These are phyloP conservation scores for Tardiomyces digboiensis DNA, from an alignment of 1,139 yeast species.

Conservation along the genomic window DNA sequence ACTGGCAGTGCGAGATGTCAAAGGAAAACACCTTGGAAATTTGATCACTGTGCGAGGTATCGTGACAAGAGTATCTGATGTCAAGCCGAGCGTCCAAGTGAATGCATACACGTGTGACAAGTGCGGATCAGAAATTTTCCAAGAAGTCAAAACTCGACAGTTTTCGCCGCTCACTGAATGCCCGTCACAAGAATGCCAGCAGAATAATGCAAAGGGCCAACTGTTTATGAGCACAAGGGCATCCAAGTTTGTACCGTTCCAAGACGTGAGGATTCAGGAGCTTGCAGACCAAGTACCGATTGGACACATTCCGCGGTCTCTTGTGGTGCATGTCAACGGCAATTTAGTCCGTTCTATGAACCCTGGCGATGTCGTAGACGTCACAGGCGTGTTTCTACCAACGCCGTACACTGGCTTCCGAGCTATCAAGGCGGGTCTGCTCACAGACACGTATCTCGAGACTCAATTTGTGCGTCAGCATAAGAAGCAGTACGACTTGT, in stretches of 20 bases:
- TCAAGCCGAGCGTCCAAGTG: constrained; percentile 84
- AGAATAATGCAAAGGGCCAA: constrained; percentile 80
- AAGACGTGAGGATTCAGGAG: constrained; percentile 93
- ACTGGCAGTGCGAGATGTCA: constrained; percentile 81
- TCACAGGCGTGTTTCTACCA: constrained; percentile 88
- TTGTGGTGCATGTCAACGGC: constrained; percentile 83
- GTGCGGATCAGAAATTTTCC: constrained; percentile 95
- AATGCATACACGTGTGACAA: constrained; percentile 97
- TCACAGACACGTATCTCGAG: constrained; percentile 90
- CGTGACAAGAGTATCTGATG: constrained; percentile 92
- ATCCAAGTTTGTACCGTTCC: constrained; percentile 89
- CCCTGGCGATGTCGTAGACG: constrained; percentile 95
- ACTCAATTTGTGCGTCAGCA: constrained; percentile 83
- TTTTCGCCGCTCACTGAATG: constrained; percentile 85
- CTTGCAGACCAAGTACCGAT: constrained; percentile 95
- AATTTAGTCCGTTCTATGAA: constrained; percentile 75
- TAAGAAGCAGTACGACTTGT: constrained; percentile 73
- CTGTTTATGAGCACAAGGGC: constrained; percentile 92
- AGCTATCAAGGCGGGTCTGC: constrained; percentile 83
- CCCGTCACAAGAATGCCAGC: constrained; percentile 68
- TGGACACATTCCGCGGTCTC: constrained; percentile 90
- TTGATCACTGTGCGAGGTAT: constrained; percentile 89
- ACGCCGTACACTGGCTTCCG: constrained; percentile 93
- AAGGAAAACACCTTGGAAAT: constrained; percentile 76
- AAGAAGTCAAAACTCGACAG: constrained; percentile 78